Percentiles rank a stretch among this genome's conserved stretches.
Conservation (phyloP, 1,139 yeast genomes). For the Suhomyces maxii region DNA sequence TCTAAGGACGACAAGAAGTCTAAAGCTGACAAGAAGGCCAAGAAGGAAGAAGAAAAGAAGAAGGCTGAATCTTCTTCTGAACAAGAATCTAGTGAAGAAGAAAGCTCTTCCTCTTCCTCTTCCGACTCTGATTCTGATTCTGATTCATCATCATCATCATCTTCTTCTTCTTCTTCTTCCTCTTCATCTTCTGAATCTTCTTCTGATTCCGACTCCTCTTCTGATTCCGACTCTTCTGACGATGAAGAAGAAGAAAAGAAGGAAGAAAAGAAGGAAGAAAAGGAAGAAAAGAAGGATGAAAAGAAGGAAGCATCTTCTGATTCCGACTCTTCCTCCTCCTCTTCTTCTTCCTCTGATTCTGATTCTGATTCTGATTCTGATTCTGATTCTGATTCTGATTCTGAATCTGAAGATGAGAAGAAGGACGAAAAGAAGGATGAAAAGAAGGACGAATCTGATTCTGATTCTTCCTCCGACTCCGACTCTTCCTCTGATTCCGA, state of each 20-base stretch:
- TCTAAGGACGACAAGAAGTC: constrained; percentile 29
- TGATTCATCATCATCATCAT: neutral
- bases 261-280: constrained; percentile 17
- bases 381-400: constrained; percentile 25
- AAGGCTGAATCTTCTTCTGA: constrained; percentile 26
- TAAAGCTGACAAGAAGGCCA: constrained; percentile 26
- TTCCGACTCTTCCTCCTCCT: constrained; percentile 20
- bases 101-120: constrained; percentile 21
- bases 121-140: constrained; percentile 19
- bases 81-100: constrained; percentile 11
- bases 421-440: constrained; percentile 16
- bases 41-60: constrained; percentile 23
- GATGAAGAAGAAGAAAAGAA: constrained; percentile 19
- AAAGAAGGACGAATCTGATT: constrained; percentile 11
- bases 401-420: constrained; percentile 21
- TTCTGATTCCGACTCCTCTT: constrained; percentile 16
- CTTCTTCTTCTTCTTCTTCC: constrained; percentile 15
- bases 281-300: constrained; percentile 24
- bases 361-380: constrained; percentile 22
- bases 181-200: constrained; percentile 11
- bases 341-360: constrained; percentile 19
- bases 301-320: constrained; percentile 20
- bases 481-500: constrained; percentile 15
- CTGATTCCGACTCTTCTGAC: constrained; percentile 23
- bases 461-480: constrained; percentile 18